Evolutionary conservation across 371 early-diverging fungal genomes (phyloP), one percentile per base, ranked within the genome.

Genomic region (Enteropsectra breve): DNA sequence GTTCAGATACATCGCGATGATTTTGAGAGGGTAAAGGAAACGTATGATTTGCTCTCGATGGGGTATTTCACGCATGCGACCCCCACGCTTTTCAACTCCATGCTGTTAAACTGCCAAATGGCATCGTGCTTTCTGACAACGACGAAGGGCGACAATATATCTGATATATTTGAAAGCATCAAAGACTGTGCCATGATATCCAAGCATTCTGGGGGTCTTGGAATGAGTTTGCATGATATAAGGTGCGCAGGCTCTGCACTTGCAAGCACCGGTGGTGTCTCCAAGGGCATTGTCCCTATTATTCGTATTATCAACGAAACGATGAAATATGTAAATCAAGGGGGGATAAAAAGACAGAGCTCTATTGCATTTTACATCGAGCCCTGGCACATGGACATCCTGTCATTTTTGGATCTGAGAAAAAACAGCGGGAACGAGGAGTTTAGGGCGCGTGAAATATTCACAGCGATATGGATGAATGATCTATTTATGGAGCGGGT

Each of bases 341-440:
- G 96, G 52, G 95, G 95, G 45, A 93, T 92, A 82, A 95, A 93
- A 83, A 86, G 98, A 24, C 91, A 93, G 1, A 93, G 94, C n/a
- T 91, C 93, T 3, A 93, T 94, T 81, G 95, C 96, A 59, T 87
- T 97, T 73, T 97, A 91, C 79, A 82, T 97, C 45, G 98, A 97
- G 80, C 95, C 96, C 6, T 97, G 98, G 96, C 98, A 97, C 75
- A 84, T 89, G 1, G 98, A 97, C 77, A 85, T 97, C 13, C 92
- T 94, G 79, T 91, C 90, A 53, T 96, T 96, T 80, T 78, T 97
- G 60, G 96, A 95, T 62, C 80, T 97, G 69, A 86, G 89, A 80
- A 95, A 94, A 84, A 97, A 97, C 84, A 89, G 90, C 55, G 97
- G 98, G 67, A 90, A 89, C 76, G 98, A 97, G 68, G 96, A 97